Conservation (phyloP, 176 grass and related monocot species). For the Pharus latifolius region DNA sequence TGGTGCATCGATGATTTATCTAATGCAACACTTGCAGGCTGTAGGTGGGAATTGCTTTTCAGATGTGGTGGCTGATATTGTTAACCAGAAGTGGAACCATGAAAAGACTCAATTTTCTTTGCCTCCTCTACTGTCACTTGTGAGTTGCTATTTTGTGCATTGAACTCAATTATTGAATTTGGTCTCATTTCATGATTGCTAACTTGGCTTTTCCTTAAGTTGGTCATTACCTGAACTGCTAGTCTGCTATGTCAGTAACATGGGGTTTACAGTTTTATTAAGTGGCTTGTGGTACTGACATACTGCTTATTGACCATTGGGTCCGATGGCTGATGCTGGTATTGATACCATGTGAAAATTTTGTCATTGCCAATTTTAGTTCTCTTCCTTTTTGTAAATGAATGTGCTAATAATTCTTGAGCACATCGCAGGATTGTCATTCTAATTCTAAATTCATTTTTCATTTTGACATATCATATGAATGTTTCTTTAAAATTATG, state of each 20-base stretch:
- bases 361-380: background rate
- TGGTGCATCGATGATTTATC: constrained; percentile 14
- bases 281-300: background rate
- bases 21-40: constrained; percentile 38
- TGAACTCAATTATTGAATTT: background rate
- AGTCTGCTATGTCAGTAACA: background rate
- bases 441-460: no score
- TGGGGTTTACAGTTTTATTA: background rate
- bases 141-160: constrained; percentile 35
- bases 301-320: background rate
- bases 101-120: constrained; percentile 67
- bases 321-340: background rate
- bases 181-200: background rate
- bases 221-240: background rate
- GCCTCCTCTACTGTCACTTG: constrained; percentile 81
- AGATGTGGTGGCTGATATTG: constrained; percentile 57
- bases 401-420: background rate
- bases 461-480: no score
- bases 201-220: background rate
- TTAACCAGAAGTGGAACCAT: constrained; percentile 76
- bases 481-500: background rate
- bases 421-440: background rate
- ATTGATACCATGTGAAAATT: background rate
- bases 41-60: constrained; percentile 27
- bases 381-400: background rate